A percentile compares a stretch with the other conserved stretches of the same genome.
Evolutionary conservation across 2,329 filamentous ascomycete genomes (phyloP).

Genomic region (Botrytis medusae): DNA sequence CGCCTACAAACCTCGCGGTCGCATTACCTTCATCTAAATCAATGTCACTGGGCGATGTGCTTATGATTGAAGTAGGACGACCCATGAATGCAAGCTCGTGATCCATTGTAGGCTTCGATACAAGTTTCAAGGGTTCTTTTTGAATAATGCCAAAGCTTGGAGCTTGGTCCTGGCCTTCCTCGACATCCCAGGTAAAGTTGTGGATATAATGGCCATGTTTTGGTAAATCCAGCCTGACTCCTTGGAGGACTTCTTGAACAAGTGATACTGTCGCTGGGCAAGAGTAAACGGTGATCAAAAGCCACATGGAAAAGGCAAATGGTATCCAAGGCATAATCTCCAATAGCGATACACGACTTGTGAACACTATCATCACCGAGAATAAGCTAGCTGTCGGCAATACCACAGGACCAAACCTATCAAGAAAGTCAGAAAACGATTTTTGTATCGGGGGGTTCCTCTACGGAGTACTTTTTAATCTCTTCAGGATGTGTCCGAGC

Average conservation of each 20-base stretch:
- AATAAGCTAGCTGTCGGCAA: background rate
- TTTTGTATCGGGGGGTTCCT: background rate
- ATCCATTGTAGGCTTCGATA: background rate
- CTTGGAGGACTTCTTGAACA: background rate
- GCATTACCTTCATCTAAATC: slow-evolving; percentile 13
- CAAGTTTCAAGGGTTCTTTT: background rate
- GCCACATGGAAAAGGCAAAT: slow-evolving; percentile 21
- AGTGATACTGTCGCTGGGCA: slow-evolving; percentile 19
- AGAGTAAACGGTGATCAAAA: slow-evolving; percentile 26
- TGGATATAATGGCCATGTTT: background rate
- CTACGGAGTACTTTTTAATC: slow-evolving; percentile 22
- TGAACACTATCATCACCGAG: slow-evolving; percentile 9
- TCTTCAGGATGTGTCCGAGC: slow-evolving; percentile 20
- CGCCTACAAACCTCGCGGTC: background rate
- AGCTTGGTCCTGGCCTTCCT: background rate
- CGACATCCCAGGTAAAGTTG: background rate
- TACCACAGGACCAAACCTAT: slow-evolving; percentile 9
- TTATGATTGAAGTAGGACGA: slow-evolving; percentile 1
- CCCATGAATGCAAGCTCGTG: slow-evolving; percentile 10
- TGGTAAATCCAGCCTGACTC: background rate
- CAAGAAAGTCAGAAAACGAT: background rate
- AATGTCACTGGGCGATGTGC: slow-evolving; percentile 4
- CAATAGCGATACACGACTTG: slow-evolving; percentile 18
- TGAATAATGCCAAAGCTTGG: background rate
- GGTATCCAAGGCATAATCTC: slow-evolving; percentile 26